Percentiles rank a stretch among this genome's conserved stretches.
These are phyloP conservation scores for Fusarium nygamai DNA, from an alignment of 2,329 filamentous ascomycete species.

Conservation along the genomic window DNA sequence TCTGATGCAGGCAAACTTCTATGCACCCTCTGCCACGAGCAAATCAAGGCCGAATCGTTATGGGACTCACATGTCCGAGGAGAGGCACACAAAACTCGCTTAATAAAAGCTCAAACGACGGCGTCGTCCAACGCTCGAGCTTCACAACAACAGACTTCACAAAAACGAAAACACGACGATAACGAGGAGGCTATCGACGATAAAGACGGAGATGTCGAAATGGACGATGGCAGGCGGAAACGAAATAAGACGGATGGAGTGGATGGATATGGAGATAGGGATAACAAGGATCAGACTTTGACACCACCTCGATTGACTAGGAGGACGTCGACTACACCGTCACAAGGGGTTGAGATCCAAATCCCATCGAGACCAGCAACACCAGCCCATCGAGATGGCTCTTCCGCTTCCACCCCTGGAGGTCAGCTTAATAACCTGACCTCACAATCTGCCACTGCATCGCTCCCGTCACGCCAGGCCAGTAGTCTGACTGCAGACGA, in stretches of 20 bases:
- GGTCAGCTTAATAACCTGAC: constrained; percentile 22
- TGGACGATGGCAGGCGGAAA: constrained; percentile 55
- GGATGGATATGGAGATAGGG: constrained; percentile 32
- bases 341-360: constrained; percentile 67
- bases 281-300: constrained; percentile 33
- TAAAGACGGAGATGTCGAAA: constrained; percentile 48
- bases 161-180: constrained; percentile 51
- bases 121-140: constrained; percentile 22
- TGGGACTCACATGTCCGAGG: constrained; percentile 72
- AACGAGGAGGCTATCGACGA: constrained; percentile 44
- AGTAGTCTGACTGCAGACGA: constrained; percentile 35
- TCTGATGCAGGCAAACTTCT: constrained; percentile 73
- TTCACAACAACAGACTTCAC: constrained; percentile 22
- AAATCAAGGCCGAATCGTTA: constrained; percentile 71
- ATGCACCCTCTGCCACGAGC: constrained; percentile 73
- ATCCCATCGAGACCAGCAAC: constrained; percentile 73
- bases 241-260: constrained; percentile 54
- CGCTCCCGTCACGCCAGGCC: constrained; percentile 47
- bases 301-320: constrained; percentile 58
- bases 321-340: constrained; percentile 62
- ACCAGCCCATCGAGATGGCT: constrained; percentile 57
- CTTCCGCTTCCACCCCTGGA: constrained; percentile 54
- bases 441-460: constrained; percentile 26
- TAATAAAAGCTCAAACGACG: constrained; percentile 38
- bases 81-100: constrained; percentile 51